Conservation (phyloP, 164 flowering plant species). For the Berberis thunbergii region DNA sequence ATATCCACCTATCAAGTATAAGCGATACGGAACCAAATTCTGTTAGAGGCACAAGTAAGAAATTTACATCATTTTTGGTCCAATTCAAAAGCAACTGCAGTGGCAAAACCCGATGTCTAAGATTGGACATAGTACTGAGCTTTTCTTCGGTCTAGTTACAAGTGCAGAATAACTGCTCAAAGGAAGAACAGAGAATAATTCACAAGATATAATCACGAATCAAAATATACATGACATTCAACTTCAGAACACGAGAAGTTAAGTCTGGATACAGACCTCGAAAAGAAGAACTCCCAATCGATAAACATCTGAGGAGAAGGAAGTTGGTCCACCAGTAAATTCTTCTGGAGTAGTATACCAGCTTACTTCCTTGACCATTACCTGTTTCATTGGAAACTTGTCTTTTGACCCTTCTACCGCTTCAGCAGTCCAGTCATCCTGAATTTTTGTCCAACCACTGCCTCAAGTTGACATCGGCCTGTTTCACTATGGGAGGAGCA, state of each 20-base stretch:
- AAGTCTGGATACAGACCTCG: slow-evolving; percentile 45
- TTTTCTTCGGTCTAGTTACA: slow-evolving; percentile 73
- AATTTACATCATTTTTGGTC: slow-evolving; percentile 72
- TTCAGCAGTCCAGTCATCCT: slow-evolving; percentile 12
- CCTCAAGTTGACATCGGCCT: slow-evolving; percentile 77
- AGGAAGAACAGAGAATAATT: slow-evolving; percentile 3
- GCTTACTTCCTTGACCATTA: slow-evolving; percentile 57
- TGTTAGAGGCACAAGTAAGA: not conserved
- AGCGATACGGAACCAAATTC: not conserved
- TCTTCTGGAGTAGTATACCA: slow-evolving; percentile 99
- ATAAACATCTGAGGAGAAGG: slow-evolving; percentile 83
- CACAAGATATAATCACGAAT: not conserved
- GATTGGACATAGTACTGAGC: slow-evolving; percentile 71
- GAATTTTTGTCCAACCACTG: slow-evolving; percentile 70
- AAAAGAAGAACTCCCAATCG: slow-evolving; percentile 89
- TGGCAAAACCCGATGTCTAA: slow-evolving; percentile 90
- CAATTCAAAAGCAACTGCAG: slow-evolving; percentile 78
- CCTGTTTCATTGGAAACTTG: slow-evolving; percentile 63
- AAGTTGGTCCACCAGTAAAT: slow-evolving; percentile 46
- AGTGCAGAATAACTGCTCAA: slow-evolving; percentile 68
- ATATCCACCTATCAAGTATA: too few species aligned
- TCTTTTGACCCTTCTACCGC: slow-evolving; percentile 39
- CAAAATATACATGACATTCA: not conserved
- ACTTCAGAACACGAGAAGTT: not conserved
- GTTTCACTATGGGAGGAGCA: slow-evolving; percentile 22